Conservation (phyloP, 1,284 basidiomycete genomes). For the Caloboletus inedulis region DNA sequence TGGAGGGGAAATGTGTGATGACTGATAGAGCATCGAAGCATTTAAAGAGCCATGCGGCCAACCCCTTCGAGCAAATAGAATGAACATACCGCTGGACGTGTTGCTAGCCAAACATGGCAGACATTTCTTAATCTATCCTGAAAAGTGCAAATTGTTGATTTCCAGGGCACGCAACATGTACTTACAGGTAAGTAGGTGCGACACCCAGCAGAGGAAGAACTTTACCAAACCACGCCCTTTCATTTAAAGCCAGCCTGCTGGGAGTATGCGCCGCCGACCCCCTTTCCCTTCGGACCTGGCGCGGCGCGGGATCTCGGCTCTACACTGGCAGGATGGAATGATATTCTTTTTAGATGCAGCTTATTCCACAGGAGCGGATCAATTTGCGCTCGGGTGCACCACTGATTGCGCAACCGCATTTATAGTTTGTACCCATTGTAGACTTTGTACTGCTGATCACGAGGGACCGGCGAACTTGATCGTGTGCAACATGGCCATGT, state of each 20-base stretch:
- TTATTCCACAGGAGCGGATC: conserved; percentile 14
- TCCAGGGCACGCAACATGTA: conserved; percentile 24
- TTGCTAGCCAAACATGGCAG: conserved; percentile 25
- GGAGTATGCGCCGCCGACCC: neutral
- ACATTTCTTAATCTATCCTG: conserved; percentile 29
- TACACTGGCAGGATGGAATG: neutral
- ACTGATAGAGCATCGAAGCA: conserved; percentile 19
- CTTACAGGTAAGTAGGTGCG: conserved; percentile 17
- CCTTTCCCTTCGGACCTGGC: neutral
- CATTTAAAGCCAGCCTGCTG: conserved; percentile 10
- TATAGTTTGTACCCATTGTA: neutral
- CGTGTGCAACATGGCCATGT: neutral
- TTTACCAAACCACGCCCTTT: conserved; percentile 31
- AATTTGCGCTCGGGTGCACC: conserved; percentile 1
- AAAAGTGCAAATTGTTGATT: conserved; percentile 35
- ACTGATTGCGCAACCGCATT: neutral
- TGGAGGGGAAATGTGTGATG: conserved; percentile 7
- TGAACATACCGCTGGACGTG: conserved; percentile 9
- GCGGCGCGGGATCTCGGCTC: conserved; percentile 15
- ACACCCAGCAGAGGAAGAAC: conserved; percentile 13
- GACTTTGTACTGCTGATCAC: conserved; percentile 1
- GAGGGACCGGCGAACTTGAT: neutral
- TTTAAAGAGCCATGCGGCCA: conserved; percentile 24
- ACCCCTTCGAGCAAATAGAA: conserved; percentile 22
- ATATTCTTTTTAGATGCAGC: neutral